Evolutionary conservation across 495 filamentous ascomycete genomes (phyloP), one percentile per base, ranked within the genome.

Genomic region (Hypomontagnella monticulosa): DNA sequence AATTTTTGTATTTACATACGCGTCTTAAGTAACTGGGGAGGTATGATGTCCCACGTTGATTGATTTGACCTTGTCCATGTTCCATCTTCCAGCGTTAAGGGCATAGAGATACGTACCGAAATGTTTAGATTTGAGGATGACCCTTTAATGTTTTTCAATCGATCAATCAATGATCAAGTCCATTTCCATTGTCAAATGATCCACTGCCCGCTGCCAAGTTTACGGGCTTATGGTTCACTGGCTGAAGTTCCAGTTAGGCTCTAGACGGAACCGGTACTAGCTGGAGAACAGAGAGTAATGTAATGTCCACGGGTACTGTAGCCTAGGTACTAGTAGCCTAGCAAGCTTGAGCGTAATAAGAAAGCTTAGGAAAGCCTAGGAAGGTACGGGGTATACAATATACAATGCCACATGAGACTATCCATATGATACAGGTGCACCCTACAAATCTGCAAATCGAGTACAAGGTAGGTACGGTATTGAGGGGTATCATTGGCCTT

Each of bases 151-250:
- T 27, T 27, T 27, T 27, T 27, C n/a, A n/a, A n/a, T 27, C 23
- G 6, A 27, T 27, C 23, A 27, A 27, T 27, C 23, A 27, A 27
- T 27, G 23, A 27, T 38, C 43, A 56, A 54, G 65, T 44, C 59
- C 58, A 46, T 42, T 58, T 59, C 48, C 36, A 59, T 63, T 68
- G 54, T 55, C 65, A 68, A 68, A 68, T 63, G 59, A 68, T 68
- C 53, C 54, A 41, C 48, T 46, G 30, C 18, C 58, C 27, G 47
- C 58, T 63, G 65, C 65, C 65, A 68, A 68, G 65, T 63, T 63
- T 58, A 55, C 32, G 53, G 47, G 47, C 52, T 43, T 8, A 12
- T 47, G 36, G 49, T 30, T 55, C 57, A 59, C 33, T 65, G 62
- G 53, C 49, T 54, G 33, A 32, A 23, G 43, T 37, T 27, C 32